phyloP scores from a whole-genome alignment of 2,329 filamentous ascomycete species.

The Teratosphaeriaceae sp. region DNA sequence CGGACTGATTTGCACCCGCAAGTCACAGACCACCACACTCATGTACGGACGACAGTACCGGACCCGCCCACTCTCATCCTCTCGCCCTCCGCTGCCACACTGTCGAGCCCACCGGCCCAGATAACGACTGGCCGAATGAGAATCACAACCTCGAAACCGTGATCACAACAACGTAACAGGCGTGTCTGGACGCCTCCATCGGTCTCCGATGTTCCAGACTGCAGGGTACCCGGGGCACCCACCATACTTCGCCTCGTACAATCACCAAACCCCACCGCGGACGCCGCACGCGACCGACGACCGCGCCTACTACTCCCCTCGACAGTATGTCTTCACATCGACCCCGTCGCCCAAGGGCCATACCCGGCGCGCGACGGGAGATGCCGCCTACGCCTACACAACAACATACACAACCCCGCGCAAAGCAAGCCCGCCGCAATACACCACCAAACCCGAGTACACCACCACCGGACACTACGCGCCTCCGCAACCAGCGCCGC shows the following conservation, averaged over 20 bases:
- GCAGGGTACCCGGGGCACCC: conserved; percentile 34
- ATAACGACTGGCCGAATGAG: conserved; percentile 16
- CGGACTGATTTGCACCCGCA: conserved; percentile 14
- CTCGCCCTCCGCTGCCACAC: conserved; percentile 23
- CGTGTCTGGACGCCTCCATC: conserved; percentile 31
- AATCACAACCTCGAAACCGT: conserved; percentile 6
- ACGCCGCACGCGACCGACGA: conserved; percentile 38
- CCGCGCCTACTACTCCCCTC: conserved; percentile 47
- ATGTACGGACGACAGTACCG: conserved; percentile 23
- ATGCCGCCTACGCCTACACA: conserved; percentile 38
- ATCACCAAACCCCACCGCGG: conserved; percentile 41
- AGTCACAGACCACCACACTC: conserved; percentile 15
- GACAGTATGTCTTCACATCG: conserved; percentile 42
- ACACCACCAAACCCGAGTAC: conserved; percentile 34
- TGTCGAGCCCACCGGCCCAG: conserved; percentile 22
- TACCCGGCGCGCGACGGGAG: conserved; percentile 50
- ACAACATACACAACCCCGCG: conserved; percentile 28
- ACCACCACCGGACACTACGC: conserved; percentile 42
- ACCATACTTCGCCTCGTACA: conserved; percentile 42
- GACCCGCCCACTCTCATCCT: conserved; percentile 21
- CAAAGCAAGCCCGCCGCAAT: conserved; percentile 20
- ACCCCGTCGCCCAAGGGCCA: conserved; percentile 45
- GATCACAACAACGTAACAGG: conserved; percentile 16
- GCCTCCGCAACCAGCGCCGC: conserved; percentile 41
- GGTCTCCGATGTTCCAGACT: conserved; percentile 27